Percentiles rank a stretch among this genome's conserved stretches.
phyloP scores from a whole-genome alignment of 306 rosid genomes.

The Quercus bicolor region DNA sequence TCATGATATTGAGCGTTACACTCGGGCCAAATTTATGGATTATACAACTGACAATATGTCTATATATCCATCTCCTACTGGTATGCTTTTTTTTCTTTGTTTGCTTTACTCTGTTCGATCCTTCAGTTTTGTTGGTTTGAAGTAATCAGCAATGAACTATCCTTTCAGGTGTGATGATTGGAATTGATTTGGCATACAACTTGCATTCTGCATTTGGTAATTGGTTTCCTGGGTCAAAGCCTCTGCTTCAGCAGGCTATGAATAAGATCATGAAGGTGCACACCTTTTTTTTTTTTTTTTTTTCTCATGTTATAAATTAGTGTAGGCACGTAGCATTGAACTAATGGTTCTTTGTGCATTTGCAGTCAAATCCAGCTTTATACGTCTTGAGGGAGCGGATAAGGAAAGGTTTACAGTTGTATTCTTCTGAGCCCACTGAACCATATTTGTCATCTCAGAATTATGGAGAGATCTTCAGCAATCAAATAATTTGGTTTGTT shows the following conservation, averaged over 20 bases:
- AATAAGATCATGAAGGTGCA: conserved; percentile 97
- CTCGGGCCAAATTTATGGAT: conserved; percentile 98
- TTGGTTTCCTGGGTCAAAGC: conserved; percentile 99
- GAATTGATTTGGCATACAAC: conserved; percentile 92
- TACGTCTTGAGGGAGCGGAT: conserved; percentile 98
- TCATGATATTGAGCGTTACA: conserved; percentile 97
- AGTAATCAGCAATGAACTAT: conserved; percentile 7
- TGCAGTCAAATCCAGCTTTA: conserved; percentile 98
- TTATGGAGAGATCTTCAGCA: conserved; percentile 98
- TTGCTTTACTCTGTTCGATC: not conserved
- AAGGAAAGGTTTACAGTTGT: conserved; percentile 94
- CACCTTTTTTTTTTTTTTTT: not conserved
- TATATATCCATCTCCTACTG: conserved; percentile 97
- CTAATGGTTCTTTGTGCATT: conserved; percentile 25
- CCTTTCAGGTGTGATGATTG: conserved; percentile 94
- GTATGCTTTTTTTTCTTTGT: conserved; percentile 25
- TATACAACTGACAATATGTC: conserved; percentile 99
- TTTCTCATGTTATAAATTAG: conserved; percentile 3
- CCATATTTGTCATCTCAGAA: conserved; percentile 98
- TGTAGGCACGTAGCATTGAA: not conserved
- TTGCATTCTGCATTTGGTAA: conserved; percentile 98
- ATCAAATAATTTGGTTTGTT: conserved; percentile 99
- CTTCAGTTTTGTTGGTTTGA: not conserved
- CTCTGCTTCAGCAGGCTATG: conserved; percentile 95
- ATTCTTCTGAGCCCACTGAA: conserved; percentile 99